phyloP scores from a whole-genome alignment of 352 stramenopile genomes.

The Phytopythium delawarense region DNA sequence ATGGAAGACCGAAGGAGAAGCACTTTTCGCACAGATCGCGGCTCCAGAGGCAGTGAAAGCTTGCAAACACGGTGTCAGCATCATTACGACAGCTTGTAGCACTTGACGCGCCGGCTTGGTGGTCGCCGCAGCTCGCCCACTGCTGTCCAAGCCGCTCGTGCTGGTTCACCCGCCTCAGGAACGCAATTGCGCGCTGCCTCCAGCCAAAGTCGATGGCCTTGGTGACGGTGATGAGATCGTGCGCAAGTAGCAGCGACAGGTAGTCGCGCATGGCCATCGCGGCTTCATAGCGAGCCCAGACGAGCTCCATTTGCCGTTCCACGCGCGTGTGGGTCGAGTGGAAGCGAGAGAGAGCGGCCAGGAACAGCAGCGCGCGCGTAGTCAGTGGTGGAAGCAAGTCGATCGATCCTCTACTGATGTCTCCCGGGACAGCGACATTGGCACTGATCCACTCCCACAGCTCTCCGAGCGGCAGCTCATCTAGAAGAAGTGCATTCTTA shows the following conservation, averaged over 20 bases:
- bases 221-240: constrained; percentile 21
- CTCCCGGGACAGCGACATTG: constrained; percentile 2
- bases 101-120: background rate
- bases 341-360: constrained; percentile 26
- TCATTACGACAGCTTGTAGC: background rate
- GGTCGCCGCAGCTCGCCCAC: background rate
- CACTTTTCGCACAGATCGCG: constrained; percentile 43
- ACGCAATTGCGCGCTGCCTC: constrained; percentile 19
- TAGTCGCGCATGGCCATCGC: constrained; percentile 31
- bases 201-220: constrained; percentile 8
- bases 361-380: constrained; percentile 22
- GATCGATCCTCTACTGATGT: constrained; percentile 12
- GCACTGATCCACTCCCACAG: constrained; percentile 25
- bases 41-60: constrained; percentile 43
- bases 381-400: constrained; percentile 31
- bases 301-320: constrained; percentile 15
- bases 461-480: constrained; percentile 19
- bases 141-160: constrained; percentile 11
- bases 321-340: constrained; percentile 26
- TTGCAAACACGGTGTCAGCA: constrained; percentile 20
- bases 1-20: constrained; percentile 17
- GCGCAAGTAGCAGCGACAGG: constrained; percentile 24
- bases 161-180: constrained; percentile 16
- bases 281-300: constrained; percentile 30
- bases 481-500: constrained; percentile 24